Evolutionary conservation across 176 grass and related monocot species (phyloP).

Genomic region (Saccharum spontaneum): DNA sequence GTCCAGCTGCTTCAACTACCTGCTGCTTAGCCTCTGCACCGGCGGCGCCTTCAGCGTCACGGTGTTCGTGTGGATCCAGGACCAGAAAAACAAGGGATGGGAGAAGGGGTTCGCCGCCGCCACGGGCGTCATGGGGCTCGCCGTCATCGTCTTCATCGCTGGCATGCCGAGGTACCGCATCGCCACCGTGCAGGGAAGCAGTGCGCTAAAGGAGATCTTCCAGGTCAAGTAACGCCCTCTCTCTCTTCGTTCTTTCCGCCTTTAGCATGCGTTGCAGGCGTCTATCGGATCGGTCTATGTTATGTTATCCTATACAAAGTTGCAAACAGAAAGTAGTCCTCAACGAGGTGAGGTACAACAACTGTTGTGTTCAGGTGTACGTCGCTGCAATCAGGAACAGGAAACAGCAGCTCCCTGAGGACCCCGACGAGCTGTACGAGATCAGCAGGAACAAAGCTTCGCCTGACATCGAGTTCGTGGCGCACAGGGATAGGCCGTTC

Average conservation of each 20-base stretch:
- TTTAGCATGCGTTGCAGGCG: too few species aligned
- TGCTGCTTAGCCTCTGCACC: conserved; percentile 51
- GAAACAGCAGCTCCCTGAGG: conserved; percentile 42
- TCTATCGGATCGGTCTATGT: too few species aligned
- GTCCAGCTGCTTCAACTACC: conserved; percentile 92
- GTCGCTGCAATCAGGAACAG: conserved; percentile 50
- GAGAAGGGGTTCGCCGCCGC: conserved; percentile 54
- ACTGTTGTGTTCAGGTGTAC: conserved; percentile 45
- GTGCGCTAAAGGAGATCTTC: conserved; percentile 45
- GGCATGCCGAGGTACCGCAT: conserved; percentile 60
- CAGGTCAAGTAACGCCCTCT: conserved; percentile 24
- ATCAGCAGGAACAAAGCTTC: conserved; percentile 42
- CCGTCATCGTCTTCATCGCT: conserved; percentile 49
- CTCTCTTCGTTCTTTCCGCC: too few species aligned
- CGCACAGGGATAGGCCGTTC: conserved; percentile 45
- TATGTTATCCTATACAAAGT: too few species aligned
- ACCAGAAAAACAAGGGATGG: conserved; percentile 32
- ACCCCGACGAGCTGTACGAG: conserved; percentile 55
- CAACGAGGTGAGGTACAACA: too few species aligned
- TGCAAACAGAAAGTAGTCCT: too few species aligned
- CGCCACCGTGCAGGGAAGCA: conserved; percentile 42
- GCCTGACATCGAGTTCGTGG: conserved; percentile 41
- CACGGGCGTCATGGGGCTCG: conserved; percentile 31
- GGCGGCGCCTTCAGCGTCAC: conserved; percentile 62
- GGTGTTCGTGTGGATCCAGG: conserved; percentile 62